Conservation (phyloP, 306 rosid species). For the Castanea mollissima region DNA sequence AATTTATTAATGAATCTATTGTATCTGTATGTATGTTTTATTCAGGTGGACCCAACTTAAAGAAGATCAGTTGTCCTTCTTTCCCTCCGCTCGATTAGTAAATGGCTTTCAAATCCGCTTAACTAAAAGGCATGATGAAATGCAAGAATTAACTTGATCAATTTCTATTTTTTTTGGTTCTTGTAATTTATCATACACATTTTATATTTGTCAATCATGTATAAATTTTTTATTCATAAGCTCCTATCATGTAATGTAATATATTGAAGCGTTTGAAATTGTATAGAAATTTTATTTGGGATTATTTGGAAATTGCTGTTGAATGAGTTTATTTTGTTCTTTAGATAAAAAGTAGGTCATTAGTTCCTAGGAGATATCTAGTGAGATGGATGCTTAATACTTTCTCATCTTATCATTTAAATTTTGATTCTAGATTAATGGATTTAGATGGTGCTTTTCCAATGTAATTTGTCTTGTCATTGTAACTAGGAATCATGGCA, state of each 20-base stretch:
- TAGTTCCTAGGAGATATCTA: too few relatives aligned
- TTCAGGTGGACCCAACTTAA: constrained; percentile 81
- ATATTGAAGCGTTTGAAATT: background rate
- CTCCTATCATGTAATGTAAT: background rate
- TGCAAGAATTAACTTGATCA: constrained; percentile 11
- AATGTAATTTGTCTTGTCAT: too few relatives aligned
- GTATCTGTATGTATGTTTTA: constrained; percentile 12
- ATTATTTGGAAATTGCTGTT: background rate
- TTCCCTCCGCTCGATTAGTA: constrained; percentile 87
- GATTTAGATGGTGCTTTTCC: too few relatives aligned
- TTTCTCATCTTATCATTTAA: too few relatives aligned
- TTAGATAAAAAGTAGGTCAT: too few relatives aligned
- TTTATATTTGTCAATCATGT: constrained; percentile 14
- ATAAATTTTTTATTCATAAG: background rate
- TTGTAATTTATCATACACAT: background rate
- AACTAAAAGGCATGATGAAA: constrained; percentile 33
- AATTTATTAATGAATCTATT: background rate
- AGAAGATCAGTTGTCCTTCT: constrained; percentile 82
- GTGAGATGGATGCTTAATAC: too few relatives aligned
- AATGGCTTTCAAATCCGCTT: constrained; percentile 79
- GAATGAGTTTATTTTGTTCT: too few relatives aligned
- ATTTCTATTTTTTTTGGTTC: constrained; percentile 2
- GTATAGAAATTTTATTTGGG: background rate
- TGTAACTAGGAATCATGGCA: too few relatives aligned
- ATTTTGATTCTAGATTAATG: too few relatives aligned